A percentile compares a stretch with the other conserved stretches of the same genome.
phyloP scores from a whole-genome alignment of 768 basidiomycete genomes.

The Suillus spraguei region DNA sequence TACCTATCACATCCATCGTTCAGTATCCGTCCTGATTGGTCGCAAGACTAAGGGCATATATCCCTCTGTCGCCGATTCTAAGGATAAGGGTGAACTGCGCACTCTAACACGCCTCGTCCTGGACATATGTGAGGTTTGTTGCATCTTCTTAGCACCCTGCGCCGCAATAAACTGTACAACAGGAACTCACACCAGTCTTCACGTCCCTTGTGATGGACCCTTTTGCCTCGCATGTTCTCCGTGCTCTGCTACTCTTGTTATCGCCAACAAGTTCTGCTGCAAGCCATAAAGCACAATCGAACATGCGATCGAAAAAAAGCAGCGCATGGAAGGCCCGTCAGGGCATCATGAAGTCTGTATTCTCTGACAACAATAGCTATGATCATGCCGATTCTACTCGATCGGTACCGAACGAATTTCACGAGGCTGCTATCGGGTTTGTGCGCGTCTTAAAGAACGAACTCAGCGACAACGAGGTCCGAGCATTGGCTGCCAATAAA shows the following conservation, averaged over 20 bases:
- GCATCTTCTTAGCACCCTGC: conserved; percentile 18
- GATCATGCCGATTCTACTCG: conserved; percentile 29
- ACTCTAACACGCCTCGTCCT: conserved; percentile 64
- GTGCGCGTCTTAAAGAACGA: conserved; percentile 54
- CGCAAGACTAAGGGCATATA: conserved; percentile 56
- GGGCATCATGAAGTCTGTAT: conserved; percentile 80
- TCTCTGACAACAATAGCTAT: conserved; percentile 48
- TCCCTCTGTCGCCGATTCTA: conserved; percentile 46
- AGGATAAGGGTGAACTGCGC: conserved; percentile 66
- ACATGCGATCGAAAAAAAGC: conserved; percentile 84
- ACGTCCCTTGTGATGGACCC: conserved; percentile 75
- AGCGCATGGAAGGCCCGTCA: conserved; percentile 81
- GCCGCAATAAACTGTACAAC: conserved; percentile 1
- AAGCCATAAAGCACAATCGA: conserved; percentile 38
- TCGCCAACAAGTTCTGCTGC: conserved; percentile 55
- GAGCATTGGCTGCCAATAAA: conserved; percentile 74
- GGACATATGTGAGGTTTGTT: conserved; percentile 63
- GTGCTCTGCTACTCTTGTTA: conserved; percentile 78
- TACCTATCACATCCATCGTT: neutral
- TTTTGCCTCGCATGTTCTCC: conserved; percentile 89
- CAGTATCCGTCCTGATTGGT: conserved; percentile 2
- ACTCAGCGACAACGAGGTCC: conserved; percentile 69
- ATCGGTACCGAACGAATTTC: conserved; percentile 51
- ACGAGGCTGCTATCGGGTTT: conserved; percentile 43
- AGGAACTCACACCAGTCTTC: conserved; percentile 75